Percentiles rank a stretch among this genome's conserved stretches.
Conservation (phyloP, 768 basidiomycete species). For the Pleurotus salmoneostramineus region DNA sequence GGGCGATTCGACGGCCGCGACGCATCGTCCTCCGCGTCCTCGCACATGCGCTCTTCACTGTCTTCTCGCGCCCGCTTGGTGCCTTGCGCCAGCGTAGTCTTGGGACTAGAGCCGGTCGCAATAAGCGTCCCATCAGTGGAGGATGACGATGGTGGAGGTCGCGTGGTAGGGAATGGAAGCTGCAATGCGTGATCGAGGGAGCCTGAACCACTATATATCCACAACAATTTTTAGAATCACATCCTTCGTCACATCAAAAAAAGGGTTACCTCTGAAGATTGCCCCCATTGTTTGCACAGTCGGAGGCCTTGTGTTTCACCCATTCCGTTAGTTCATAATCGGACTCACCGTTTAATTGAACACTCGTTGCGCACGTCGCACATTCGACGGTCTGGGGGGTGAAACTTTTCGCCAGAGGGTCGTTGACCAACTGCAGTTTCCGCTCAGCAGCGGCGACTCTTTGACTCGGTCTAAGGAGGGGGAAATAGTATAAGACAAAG, state of each 20-base stretch:
- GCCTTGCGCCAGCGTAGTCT: constrained; percentile 21
- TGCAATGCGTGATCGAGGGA: constrained; percentile 1
- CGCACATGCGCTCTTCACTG: constrained; percentile 11
- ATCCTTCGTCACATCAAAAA: neutral
- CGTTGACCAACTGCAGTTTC: constrained; percentile 60
- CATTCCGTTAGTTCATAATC: constrained; percentile 61
- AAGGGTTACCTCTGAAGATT: constrained; percentile 15
- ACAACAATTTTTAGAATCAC: neutral
- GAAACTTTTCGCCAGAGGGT: constrained; percentile 53
- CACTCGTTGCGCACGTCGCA: constrained; percentile 39
- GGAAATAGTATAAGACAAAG: neutral
- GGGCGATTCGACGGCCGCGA: constrained; percentile 46
- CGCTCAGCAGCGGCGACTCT: constrained; percentile 61
- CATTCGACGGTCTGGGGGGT: constrained; percentile 45
- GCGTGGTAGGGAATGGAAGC: constrained; percentile 13
- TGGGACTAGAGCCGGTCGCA: constrained; percentile 18
- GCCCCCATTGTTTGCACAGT: constrained; percentile 28
- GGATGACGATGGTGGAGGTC: constrained; percentile 28
- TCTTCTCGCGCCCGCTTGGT: constrained; percentile 49
- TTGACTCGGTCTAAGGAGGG: constrained; percentile 50
- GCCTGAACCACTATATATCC: constrained; percentile 1
- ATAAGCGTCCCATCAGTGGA: constrained; percentile 36
- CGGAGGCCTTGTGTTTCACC: constrained; percentile 52
- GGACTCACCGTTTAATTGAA: constrained; percentile 42
- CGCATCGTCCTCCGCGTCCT: constrained; percentile 13